Conservation (phyloP, 2,329 filamentous ascomycete species). For the Penicillium sp. region DNA sequence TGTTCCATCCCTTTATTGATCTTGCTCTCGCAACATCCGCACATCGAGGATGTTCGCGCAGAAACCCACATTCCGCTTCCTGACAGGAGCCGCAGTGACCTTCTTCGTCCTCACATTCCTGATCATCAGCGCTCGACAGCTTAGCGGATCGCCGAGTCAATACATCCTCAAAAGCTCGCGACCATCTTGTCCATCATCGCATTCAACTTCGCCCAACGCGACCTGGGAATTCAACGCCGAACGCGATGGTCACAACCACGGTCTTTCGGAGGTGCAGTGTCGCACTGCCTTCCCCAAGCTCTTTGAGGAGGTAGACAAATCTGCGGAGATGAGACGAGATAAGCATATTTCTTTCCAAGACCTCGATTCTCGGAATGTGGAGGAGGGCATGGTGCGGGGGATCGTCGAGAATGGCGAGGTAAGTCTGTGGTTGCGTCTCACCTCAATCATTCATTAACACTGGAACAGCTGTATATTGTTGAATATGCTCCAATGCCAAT, state of each 20-base stretch:
- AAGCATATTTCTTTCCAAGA: constrained; percentile 31
- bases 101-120: constrained; percentile 28
- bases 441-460: background rate
- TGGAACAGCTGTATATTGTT: constrained; percentile 34
- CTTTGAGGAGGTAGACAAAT: constrained; percentile 35
- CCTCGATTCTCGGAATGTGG: constrained; percentile 28
- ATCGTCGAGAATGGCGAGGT: constrained; percentile 36
- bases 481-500: constrained; percentile 31
- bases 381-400: constrained; percentile 36
- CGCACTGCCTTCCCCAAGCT: constrained; percentile 39
- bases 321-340: constrained; percentile 18
- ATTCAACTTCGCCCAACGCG: constrained; percentile 5
- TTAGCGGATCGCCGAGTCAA: constrained; percentile 15
- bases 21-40: background rate
- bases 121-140: constrained; percentile 10
- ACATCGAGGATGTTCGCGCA: constrained; percentile 17
- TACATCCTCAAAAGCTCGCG: constrained; percentile 22
- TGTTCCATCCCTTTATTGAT: too few species aligned
- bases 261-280: constrained; percentile 34
- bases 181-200: constrained; percentile 4
- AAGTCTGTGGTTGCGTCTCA: constrained; percentile 5
- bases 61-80: constrained; percentile 25
- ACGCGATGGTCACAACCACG: constrained; percentile 36
- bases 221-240: constrained; percentile 32
- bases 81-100: constrained; percentile 25